phyloP scores from a whole-genome alignment of 768 basidiomycete genomes.

The Leucocoprinus sp. region DNA sequence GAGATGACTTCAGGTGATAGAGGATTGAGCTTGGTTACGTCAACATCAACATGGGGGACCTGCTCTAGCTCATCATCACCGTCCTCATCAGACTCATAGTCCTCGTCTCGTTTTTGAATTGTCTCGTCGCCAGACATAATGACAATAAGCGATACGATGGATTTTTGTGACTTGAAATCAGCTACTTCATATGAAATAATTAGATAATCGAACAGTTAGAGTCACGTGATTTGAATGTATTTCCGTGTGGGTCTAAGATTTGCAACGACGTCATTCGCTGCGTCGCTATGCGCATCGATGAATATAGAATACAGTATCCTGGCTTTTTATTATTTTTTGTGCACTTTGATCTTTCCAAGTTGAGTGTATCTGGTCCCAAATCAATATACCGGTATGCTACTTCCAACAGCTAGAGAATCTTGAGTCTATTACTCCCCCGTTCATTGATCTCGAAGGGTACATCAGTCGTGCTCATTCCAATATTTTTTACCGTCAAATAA shows the following conservation, averaged over 20 bases:
- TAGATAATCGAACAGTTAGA: conserved; percentile 10
- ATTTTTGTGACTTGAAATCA: conserved; percentile 10
- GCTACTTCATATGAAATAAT: conserved; percentile 3
- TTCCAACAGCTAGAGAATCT: conserved; percentile 39
- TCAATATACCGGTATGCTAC: conserved; percentile 29
- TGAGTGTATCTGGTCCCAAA: conserved; percentile 24
- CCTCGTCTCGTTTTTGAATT: conserved; percentile 57
- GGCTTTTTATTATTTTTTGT: too few species aligned
- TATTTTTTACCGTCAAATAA: too few species aligned
- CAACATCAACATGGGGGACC: conserved; percentile 65
- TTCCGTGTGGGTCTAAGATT: not conserved
- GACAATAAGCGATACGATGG: conserved; percentile 7
- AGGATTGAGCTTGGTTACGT: conserved; percentile 75
- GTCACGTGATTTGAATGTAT: not conserved
- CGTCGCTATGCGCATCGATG: not conserved
- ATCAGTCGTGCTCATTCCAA: too few species aligned
- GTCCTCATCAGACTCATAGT: conserved; percentile 61
- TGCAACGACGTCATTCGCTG: conserved; percentile 6
- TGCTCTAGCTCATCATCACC: conserved; percentile 48
- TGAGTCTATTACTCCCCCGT: conserved; percentile 12
- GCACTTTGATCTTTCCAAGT: too few species aligned
- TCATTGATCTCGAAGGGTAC: not conserved
- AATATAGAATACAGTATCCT: not conserved
- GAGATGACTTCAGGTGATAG: conserved; percentile 87
- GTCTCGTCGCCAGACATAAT: conserved; percentile 66